Conservation (phyloP, 768 basidiomycete genomes). For the Russula earlei region DNA sequence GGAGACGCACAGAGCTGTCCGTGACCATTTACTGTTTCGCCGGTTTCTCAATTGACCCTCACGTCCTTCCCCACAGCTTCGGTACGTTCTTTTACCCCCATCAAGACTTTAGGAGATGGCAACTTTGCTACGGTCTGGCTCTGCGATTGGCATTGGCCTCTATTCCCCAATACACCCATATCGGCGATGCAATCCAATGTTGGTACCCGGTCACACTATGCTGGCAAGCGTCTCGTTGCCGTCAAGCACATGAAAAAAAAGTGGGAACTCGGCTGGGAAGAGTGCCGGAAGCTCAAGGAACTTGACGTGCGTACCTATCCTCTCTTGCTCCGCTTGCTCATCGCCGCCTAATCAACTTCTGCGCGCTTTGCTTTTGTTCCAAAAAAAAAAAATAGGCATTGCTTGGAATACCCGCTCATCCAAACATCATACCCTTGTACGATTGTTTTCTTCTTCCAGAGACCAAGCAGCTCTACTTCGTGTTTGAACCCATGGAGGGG, state of each 20-base stretch:
- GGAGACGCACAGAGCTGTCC: slow-evolving; percentile 34
- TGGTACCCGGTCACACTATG: slow-evolving; percentile 88
- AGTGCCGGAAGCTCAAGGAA: slow-evolving; percentile 91
- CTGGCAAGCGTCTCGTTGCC: slow-evolving; percentile 88
- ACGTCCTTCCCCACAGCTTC: slow-evolving; percentile 43
- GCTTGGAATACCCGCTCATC: slow-evolving; percentile 88
- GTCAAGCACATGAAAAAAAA: slow-evolving; percentile 97
- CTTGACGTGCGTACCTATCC: slow-evolving; percentile 61
- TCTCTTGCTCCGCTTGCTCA: slow-evolving; percentile 8
- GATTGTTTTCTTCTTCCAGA: slow-evolving; percentile 95
- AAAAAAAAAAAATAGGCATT: slow-evolving; percentile 53
- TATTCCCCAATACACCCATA: slow-evolving; percentile 79
- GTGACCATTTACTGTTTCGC: neutral
- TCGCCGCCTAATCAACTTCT: slow-evolving; percentile 17
- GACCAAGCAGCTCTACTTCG: slow-evolving; percentile 95
- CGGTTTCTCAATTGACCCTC: neutral
- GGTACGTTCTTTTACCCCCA: slow-evolving; percentile 83
- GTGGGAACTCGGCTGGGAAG: slow-evolving; percentile 98
- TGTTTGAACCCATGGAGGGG: slow-evolving; percentile 99
- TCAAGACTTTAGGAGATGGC: slow-evolving; percentile 96
- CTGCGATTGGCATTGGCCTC: slow-evolving; percentile 96
- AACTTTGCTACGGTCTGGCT: slow-evolving; percentile 98
- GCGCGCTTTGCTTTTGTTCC: neutral
- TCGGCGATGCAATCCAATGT: slow-evolving; percentile 95
- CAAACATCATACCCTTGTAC: slow-evolving; percentile 96